Evolutionary conservation across 768 basidiomycete genomes (phyloP).

Genomic region (Amanita rubescens): DNA sequence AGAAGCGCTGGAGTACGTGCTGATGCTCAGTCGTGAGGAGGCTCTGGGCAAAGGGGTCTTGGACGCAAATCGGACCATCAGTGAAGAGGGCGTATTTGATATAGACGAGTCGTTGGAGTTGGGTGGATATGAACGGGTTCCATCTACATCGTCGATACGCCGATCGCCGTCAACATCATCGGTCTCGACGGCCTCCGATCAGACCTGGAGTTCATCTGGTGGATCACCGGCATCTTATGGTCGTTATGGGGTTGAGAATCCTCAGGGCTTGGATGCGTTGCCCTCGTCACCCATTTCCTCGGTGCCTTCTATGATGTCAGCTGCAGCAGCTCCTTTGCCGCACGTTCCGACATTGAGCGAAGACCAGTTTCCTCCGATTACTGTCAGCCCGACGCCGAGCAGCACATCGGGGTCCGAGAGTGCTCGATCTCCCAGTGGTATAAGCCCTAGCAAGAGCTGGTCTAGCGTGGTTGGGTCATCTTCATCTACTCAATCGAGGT

Average conservation of each 20-base stretch:
- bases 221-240: neutral
- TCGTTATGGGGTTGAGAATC: neutral
- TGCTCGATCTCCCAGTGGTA: neutral
- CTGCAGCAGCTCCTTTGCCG: neutral
- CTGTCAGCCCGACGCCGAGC: neutral
- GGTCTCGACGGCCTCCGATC: constrained; percentile 15
- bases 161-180: constrained; percentile 15
- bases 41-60: constrained; percentile 22
- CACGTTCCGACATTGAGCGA: neutral
- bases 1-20: constrained; percentile 71
- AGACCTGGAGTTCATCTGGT: constrained; percentile 13
- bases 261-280: neutral
- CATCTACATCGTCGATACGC: constrained; percentile 14
- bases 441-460: constrained; percentile 6
- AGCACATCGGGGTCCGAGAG: neutral
- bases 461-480: constrained; percentile 8
- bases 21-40: constrained; percentile 85
- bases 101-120: constrained; percentile 30
- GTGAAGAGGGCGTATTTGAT: constrained; percentile 48
- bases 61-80: constrained; percentile 9
- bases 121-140: neutral
- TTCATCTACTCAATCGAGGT: neutral
- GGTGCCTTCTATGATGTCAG: neutral
- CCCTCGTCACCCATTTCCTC: neutral
- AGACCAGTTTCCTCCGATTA: neutral